phyloP scores from a whole-genome alignment of 768 basidiomycete species.

The Clavulina sp. region DNA sequence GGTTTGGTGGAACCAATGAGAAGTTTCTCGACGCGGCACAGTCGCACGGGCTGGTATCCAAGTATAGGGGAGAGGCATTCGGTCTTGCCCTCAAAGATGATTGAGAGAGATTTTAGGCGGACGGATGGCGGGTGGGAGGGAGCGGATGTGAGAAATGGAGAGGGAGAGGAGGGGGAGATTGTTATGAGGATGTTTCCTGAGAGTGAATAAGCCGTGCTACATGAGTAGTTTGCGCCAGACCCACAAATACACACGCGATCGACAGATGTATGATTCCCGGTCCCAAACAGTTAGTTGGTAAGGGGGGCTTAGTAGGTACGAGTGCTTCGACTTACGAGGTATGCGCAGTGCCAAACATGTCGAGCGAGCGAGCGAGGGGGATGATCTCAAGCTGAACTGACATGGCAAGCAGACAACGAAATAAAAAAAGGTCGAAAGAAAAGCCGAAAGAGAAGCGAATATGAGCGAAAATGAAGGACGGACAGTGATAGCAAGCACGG shows the following conservation, averaged over 20 bases:
- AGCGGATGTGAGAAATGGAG: slow-evolving; percentile 24
- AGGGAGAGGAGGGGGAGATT: slow-evolving; percentile 29
- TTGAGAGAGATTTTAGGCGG: slow-evolving; percentile 46
- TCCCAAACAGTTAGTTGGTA: slow-evolving; percentile 1
- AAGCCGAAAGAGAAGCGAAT: neutral
- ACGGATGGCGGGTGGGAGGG: slow-evolving; percentile 5
- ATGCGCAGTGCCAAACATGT: slow-evolving; percentile 57
- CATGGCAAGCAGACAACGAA: slow-evolving; percentile 25
- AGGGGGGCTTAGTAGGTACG: neutral
- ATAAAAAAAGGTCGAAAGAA: neutral
- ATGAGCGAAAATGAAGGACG: neutral
- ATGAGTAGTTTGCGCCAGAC: too few species aligned
- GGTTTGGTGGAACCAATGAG: slow-evolving; percentile 24
- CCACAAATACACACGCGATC: too few species aligned
- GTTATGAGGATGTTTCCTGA: slow-evolving; percentile 63
- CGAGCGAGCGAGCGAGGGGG: slow-evolving; percentile 36
- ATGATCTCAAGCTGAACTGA: slow-evolving; percentile 46
- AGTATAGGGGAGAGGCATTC: slow-evolving; percentile 48
- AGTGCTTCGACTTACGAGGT: slow-evolving; percentile 30
- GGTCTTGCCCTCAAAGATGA: slow-evolving; percentile 76
- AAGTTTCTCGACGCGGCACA: slow-evolving; percentile 49
- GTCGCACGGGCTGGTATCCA: slow-evolving; percentile 50
- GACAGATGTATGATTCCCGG: too few species aligned
- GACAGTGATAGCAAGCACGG: neutral
- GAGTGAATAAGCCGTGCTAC: slow-evolving; percentile 71